Evolutionary conservation across 441 rosid genomes (phyloP).

Genomic region (Eruca vesicaria): DNA sequence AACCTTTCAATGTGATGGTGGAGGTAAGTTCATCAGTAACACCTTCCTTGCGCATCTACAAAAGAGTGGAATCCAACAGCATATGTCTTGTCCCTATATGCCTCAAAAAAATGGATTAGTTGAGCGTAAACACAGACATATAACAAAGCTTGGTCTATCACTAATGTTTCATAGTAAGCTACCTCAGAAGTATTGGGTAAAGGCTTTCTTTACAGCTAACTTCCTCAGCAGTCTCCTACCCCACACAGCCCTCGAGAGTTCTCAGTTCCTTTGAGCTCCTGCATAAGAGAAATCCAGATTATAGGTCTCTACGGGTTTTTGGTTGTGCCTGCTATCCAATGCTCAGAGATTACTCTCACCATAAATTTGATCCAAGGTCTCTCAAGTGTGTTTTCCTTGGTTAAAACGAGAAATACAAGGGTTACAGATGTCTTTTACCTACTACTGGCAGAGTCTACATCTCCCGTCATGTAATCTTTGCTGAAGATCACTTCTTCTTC

Average conservation of each 20-base stretch:
- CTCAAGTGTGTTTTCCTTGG: not conserved
- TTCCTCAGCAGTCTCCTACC: not conserved
- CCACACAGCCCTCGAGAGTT: not conserved
- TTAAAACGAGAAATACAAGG: not conserved
- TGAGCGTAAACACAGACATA: not conserved
- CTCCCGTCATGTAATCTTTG: not conserved
- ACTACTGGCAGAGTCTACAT: not conserved
- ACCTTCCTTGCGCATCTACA: not conserved
- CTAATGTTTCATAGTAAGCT: not conserved
- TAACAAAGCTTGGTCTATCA: not conserved
- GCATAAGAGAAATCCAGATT: not conserved
- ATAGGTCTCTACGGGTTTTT: not conserved
- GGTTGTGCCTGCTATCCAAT: not conserved
- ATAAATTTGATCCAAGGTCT: not conserved
- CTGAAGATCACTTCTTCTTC: not conserved
- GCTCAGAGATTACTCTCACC: not conserved
- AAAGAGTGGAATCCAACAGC: not conserved
- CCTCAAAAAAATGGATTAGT: not conserved
- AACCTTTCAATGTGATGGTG: not conserved
- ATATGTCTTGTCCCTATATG: not conserved
- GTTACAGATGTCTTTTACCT: accelerated
- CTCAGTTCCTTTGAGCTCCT: not conserved
- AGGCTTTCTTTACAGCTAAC: not conserved
- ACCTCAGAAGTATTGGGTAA: not conserved
- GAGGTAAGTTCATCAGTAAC: not conserved